Conservation (phyloP, 345 rosid genomes). For the Syzygium grande region DNA sequence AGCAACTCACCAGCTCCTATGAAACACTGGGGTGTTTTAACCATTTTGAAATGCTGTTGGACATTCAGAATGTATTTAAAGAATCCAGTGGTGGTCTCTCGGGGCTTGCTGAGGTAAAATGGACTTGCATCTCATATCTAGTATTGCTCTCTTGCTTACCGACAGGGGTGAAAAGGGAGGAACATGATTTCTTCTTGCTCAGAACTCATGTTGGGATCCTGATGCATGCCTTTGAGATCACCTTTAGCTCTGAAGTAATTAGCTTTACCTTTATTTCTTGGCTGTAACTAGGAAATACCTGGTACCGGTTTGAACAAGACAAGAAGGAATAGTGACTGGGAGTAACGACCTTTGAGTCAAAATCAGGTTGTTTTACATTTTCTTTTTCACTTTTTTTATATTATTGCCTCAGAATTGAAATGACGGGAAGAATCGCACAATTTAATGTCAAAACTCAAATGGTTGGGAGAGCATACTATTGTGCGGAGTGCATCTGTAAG, state of each 20-base stretch:
- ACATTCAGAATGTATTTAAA: constrained; percentile 65
- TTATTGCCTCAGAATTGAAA: background rate
- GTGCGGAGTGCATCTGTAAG: background rate
- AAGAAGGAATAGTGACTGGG: constrained; percentile 87
- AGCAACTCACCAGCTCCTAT: constrained; percentile 58
- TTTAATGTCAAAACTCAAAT: background rate
- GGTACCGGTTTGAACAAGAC: constrained; percentile 90
- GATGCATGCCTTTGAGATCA: background rate
- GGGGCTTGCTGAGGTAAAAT: constrained; percentile 64
- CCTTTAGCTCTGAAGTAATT: background rate
- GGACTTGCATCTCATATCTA: background rate
- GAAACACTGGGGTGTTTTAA: constrained; percentile 71
- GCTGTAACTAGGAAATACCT: constrained; percentile 50
- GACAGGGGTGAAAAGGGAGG: background rate
- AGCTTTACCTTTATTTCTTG: background rate
- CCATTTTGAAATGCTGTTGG: constrained; percentile 74
- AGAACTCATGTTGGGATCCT: background rate
- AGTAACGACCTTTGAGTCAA: constrained; percentile 65
- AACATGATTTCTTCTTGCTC: background rate
- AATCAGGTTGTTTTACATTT: constrained; percentile 38
- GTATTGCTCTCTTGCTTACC: background rate
- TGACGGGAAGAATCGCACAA: background rate
- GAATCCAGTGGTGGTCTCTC: constrained; percentile 75
- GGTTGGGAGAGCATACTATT: background rate
- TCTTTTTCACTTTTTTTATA: background rate